Base-by-base conservation (phyloP, 768 basidiomycete species). In the Kwoniella mangroviensis region DNA sequence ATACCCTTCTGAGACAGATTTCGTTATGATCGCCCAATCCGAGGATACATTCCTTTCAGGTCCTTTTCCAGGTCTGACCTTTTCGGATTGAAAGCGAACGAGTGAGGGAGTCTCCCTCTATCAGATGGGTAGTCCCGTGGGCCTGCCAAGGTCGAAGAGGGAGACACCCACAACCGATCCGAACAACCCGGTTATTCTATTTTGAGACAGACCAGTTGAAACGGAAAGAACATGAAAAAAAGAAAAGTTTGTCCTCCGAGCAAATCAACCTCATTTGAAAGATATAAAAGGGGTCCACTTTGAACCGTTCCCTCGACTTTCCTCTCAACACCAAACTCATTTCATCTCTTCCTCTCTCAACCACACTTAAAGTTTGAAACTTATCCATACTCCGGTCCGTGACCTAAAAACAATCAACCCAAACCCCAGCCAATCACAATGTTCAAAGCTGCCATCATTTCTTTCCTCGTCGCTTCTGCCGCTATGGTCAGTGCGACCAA, bases 401-500 rank as follows among this genome's bases (percentile, higher is more conserved):
- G 12, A 49, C 45, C 12, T n/a, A 54, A 54, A 54, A 54, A 13
- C 10, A 41, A 60, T 1, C 58, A 21, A 60, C 19, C 19, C 62
- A 4, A 51, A 63, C 22, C 62, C 24, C 28, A 41, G n/a, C 7
- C 43, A 11, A 41, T 15, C 19, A 67, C 58, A 68, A 68, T 68
- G 67, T 61, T 68, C 58, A 28, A 34, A 45, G 17, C 57, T 22
- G 59, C 52, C 51, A 52, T 68, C 67, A 40, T 59, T 28, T 42
- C 58, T 34, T 52, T 68, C 67, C 51, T 61, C 67, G 40, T 54
- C 34, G 67, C 58, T 49, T 60, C 67, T 11, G 59, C 59, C n/a
- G 67, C 67, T 57, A 21, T 68, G 26, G 63, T 65, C 45, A 21
- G 51, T 22, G 67, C 59, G 22, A 68, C 58, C 43, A 42, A n/a